Evolutionary conservation across 345 rosid genomes (phyloP).

Genomic region (Ceriops zippeliana): DNA sequence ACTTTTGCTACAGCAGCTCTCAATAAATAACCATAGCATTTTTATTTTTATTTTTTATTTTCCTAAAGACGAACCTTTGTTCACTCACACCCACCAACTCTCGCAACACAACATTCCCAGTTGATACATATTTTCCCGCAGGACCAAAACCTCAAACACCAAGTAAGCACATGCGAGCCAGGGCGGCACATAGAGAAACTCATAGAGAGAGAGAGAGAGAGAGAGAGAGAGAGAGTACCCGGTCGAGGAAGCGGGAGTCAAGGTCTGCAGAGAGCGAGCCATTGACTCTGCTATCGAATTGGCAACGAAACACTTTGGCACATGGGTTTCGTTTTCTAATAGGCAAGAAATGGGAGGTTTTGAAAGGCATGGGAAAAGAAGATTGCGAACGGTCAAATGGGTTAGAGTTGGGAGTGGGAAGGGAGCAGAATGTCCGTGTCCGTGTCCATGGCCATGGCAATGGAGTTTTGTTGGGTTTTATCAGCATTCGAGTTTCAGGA

Average conservation of each 20-base stretch:
- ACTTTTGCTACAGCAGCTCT: no score
- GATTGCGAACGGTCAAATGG: constrained; percentile 17
- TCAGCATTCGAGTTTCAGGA: no score
- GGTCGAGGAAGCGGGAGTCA: constrained; percentile 75
- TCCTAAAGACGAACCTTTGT: no score
- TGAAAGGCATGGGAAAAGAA: constrained; percentile 23
- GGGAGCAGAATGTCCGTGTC: constrained; percentile 7
- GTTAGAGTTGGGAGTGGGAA: neutral
- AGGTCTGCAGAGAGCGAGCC: constrained; percentile 50
- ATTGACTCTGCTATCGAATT: constrained; percentile 57
- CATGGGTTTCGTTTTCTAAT: constrained; percentile 18
- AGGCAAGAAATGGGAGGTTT: constrained; percentile 24
- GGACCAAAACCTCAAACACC: neutral
- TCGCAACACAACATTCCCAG: neutral
- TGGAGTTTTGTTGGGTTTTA: no score
- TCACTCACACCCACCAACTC: no score
- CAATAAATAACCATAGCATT: no score
- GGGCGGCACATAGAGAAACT: no score
- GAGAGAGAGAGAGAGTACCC: constrained; percentile 31
- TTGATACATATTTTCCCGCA: neutral
- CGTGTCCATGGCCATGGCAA: no score
- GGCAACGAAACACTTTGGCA: constrained; percentile 38
- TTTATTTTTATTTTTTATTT: no score
- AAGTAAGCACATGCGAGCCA: neutral
- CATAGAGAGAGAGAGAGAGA: no score